A percentile compares a stretch with the other conserved stretches of the same genome.
phyloP scores from a whole-genome alignment of 768 basidiomycete species.

The Suillus clintonianus region DNA sequence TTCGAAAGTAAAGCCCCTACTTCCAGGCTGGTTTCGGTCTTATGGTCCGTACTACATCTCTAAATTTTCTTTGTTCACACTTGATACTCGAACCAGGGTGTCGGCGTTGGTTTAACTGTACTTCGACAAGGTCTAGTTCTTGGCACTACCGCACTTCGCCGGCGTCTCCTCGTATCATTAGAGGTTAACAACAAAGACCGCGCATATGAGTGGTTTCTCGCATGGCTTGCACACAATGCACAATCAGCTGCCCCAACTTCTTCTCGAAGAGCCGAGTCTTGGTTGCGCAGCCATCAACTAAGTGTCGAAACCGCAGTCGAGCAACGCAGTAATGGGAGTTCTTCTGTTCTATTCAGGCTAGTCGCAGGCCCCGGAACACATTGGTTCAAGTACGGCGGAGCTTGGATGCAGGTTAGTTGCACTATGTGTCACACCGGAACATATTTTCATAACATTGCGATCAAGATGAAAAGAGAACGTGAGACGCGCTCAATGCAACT shows the following conservation, averaged over 20 bases:
- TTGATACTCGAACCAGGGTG: conserved; percentile 55
- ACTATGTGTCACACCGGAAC: not conserved
- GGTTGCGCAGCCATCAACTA: conserved; percentile 85
- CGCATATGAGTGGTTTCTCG: conserved; percentile 94
- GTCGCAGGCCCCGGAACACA: conserved; percentile 96
- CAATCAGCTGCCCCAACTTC: conserved; percentile 30
- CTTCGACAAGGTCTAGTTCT: conserved; percentile 71
- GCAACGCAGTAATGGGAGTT: conserved; percentile 88
- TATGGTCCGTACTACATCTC: conserved; percentile 59
- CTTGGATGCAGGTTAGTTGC: conserved; percentile 88
- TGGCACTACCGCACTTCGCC: conserved; percentile 73
- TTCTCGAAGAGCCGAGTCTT: conserved; percentile 30
- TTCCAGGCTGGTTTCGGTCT: conserved; percentile 98
- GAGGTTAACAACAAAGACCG: conserved; percentile 97
- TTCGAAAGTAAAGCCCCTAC: conserved; percentile 75
- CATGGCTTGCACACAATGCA: conserved; percentile 88
- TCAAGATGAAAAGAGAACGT: conserved; percentile 89
- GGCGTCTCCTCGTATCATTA: conserved; percentile 90
- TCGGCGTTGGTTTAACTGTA: conserved; percentile 81
- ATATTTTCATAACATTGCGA: conserved; percentile 5
- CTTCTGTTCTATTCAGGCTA: conserved; percentile 87
- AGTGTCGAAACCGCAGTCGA: conserved; percentile 93
- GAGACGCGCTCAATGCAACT: conserved; percentile 91
- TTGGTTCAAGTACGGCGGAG: conserved; percentile 84
- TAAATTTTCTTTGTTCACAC: not conserved